Conservation (phyloP, 805 yeast genomes). For the Sugiyamaella mastotermitis region DNA sequence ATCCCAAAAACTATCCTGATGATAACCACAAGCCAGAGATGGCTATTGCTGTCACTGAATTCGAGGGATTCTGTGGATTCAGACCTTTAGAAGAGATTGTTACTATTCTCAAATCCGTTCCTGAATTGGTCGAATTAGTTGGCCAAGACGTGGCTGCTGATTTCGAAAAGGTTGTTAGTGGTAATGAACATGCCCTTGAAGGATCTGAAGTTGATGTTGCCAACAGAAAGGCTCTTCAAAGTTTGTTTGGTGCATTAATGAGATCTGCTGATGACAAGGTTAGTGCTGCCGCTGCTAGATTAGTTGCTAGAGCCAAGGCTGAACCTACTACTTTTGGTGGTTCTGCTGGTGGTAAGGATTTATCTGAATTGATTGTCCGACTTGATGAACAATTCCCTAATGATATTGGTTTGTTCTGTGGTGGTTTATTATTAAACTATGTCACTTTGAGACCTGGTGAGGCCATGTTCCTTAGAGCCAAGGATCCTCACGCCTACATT, state of each 20-base stretch:
- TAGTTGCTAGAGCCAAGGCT: constrained; percentile 58
- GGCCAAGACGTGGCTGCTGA: constrained; percentile 53
- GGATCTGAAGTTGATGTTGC: constrained; percentile 47
- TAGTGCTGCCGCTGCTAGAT: constrained; percentile 45
- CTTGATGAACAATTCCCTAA: constrained; percentile 84
- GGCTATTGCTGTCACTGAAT: constrained; percentile 95
- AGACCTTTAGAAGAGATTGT: constrained; percentile 80
- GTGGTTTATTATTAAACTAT: constrained; percentile 87
- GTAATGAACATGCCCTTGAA: constrained; percentile 31
- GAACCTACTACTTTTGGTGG: constrained; percentile 54
- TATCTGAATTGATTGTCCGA: constrained; percentile 70
- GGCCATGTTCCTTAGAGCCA: constrained; percentile 94
- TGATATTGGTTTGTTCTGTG: constrained; percentile 94
- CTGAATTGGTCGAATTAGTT: constrained; percentile 69
- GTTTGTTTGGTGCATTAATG: constrained; percentile 80
- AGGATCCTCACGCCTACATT: constrained; percentile 97
- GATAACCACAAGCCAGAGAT: constrained; percentile 99
- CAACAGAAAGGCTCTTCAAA: constrained; percentile 64
- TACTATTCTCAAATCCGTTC: constrained; percentile 59
- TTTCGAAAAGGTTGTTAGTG: constrained; percentile 33
- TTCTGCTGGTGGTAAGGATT: constrained; percentile 32
- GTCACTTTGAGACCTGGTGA: constrained; percentile 79
- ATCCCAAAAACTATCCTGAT: constrained; percentile 94
- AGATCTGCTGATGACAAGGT: constrained; percentile 61
- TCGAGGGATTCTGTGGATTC: constrained; percentile 98